A percentile compares a stretch with the other conserved stretches of the same genome.
Conservation (phyloP, 164 flowering plant species). For the Annona cherimola region DNA sequence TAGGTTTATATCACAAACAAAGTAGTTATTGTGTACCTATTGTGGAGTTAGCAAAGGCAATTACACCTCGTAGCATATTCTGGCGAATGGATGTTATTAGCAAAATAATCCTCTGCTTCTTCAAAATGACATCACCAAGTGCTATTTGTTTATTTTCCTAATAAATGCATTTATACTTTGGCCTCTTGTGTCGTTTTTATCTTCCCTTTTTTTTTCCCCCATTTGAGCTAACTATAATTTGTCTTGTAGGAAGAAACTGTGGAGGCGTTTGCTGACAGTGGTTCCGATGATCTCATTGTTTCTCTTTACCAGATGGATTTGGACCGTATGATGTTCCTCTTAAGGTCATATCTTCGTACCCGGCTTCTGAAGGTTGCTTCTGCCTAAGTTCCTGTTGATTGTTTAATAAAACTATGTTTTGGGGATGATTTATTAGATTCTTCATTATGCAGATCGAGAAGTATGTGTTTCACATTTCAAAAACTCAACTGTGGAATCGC, state of each 20-base stretch:
- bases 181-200: neutral
- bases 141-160: neutral
- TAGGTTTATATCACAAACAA: neutral
- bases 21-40: too few relatives aligned
- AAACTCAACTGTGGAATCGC: slow-evolving; percentile 49
- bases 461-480: slow-evolving; percentile 55
- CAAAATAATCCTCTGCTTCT: neutral
- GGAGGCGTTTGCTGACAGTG: slow-evolving; percentile 46
- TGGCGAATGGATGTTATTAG: neutral
- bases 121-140: neutral
- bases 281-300: slow-evolving; percentile 59
- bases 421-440: neutral
- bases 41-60: neutral
- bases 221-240: neutral
- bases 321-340: slow-evolving; percentile 66
- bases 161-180: neutral
- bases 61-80: neutral
- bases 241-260: slow-evolving; percentile 63
- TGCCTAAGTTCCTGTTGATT: neutral
- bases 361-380: slow-evolving; percentile 71
- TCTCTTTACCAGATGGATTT: slow-evolving; percentile 91
- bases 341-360: slow-evolving; percentile 80
- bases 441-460: slow-evolving; percentile 67
- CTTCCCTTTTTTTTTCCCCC: neutral
- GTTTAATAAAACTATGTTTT: neutral